These are phyloP conservation scores for Globisporangium heterothallicum DNA, from an alignment of 352 stramenopile species.

Conservation along the genomic window DNA sequence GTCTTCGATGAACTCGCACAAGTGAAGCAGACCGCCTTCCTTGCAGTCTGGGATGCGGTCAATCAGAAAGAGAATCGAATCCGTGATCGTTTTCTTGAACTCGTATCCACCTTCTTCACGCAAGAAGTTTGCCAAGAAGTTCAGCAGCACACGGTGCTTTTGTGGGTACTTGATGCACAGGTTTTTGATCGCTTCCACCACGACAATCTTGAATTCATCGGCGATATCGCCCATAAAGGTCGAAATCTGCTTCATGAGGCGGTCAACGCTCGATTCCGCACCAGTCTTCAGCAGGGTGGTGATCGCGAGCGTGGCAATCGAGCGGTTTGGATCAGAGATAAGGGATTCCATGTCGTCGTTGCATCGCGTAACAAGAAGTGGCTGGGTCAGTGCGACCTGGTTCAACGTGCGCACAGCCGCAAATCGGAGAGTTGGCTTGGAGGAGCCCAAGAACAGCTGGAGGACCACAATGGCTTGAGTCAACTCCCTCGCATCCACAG, in stretches of 20 bases:
- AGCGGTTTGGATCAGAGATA: conserved; percentile 96
- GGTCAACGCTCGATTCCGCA: conserved; percentile 94
- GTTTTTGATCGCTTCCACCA: conserved; percentile 96
- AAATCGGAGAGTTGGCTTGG: conserved; percentile 95
- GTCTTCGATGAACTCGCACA: conserved; percentile 99
- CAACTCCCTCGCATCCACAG: conserved; percentile 95
- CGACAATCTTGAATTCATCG: conserved; percentile 99
- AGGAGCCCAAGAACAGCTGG: conserved; percentile 92
- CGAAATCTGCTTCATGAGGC: conserved; percentile 97
- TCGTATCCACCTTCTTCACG: conserved; percentile 95
- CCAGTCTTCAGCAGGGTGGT: conserved; percentile 99
- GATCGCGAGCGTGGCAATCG: conserved; percentile 98
- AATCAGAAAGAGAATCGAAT: conserved; percentile 97
- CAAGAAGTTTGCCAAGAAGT: conserved; percentile 98
- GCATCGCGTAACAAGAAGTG: conserved; percentile 95
- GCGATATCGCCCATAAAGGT: conserved; percentile 99
- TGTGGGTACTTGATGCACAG: conserved; percentile 97
- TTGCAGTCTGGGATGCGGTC: conserved; percentile 96
- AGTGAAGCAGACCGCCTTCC: conserved; percentile 93
- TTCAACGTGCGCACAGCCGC: conserved; percentile 96
- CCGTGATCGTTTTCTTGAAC: conserved; percentile 99
- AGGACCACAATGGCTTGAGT: conserved; percentile 96
- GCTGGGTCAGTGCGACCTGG: conserved; percentile 88
- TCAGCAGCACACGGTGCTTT: conserved; percentile 97
- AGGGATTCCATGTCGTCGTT: conserved; percentile 99